phyloP scores from a whole-genome alignment of 352 stramenopile species.

The Saprolegnia parasitica region DNA sequence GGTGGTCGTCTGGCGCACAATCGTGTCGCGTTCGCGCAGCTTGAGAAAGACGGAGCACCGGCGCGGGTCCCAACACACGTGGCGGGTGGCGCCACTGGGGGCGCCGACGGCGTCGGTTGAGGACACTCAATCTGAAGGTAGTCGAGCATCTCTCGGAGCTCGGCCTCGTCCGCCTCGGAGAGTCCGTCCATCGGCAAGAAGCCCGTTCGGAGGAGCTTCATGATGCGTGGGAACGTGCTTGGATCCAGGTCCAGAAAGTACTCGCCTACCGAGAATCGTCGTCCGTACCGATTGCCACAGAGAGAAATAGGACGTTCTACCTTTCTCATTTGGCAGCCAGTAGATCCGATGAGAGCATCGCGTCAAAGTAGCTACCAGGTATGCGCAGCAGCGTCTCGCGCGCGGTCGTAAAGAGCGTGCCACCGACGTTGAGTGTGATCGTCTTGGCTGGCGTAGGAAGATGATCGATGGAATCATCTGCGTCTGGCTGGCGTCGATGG shows the following conservation, averaged over 20 bases:
- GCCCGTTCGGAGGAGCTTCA: slow-evolving; percentile 17
- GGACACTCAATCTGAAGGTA: slow-evolving; percentile 12
- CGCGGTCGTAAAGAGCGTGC: slow-evolving; percentile 19
- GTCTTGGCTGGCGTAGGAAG: no score
- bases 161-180: not conserved
- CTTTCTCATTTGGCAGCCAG: slow-evolving; percentile 27
- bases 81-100: not conserved
- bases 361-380: slow-evolving; percentile 12
- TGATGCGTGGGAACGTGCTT: slow-evolving; percentile 8
- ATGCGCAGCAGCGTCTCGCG: slow-evolving; percentile 13
- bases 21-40: not conserved
- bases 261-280: slow-evolving; percentile 4
- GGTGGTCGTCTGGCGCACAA: not conserved
- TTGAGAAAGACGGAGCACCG: no score
- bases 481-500: no score
- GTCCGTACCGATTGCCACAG: not conserved
- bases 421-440: slow-evolving; percentile 16
- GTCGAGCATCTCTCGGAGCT: slow-evolving; percentile 10
- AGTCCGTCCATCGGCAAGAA: slow-evolving; percentile 6
- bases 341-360: slow-evolving; percentile 18
- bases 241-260: slow-evolving; percentile 30
- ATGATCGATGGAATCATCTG: no score
- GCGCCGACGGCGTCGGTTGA: not conserved
- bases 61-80: not conserved
- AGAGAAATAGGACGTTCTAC: no score